A percentile compares a stretch with the other conserved stretches of the same genome.
Conservation (phyloP, 2,329 filamentous ascomycete genomes). For the Hortaea werneckii region DNA sequence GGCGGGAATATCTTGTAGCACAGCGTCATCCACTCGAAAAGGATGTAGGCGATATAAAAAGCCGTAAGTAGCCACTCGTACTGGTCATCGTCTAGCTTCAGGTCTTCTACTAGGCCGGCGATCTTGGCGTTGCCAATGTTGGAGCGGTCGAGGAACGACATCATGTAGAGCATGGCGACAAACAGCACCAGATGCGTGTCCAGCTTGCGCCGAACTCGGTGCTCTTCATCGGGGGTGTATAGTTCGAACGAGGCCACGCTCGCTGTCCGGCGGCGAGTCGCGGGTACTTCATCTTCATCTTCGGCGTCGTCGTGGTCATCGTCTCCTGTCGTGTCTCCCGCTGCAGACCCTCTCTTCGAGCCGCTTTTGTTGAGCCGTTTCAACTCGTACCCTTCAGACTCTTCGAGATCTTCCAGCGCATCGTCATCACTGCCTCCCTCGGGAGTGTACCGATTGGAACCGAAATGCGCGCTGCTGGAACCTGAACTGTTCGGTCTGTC, state of each 20-base stretch:
- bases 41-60: constrained; percentile 55
- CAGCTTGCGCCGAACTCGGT: constrained; percentile 47
- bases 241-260: constrained; percentile 38
- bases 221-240: constrained; percentile 57
- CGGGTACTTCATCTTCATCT: constrained; percentile 13
- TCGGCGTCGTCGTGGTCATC: constrained; percentile 21
- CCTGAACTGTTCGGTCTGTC: constrained; percentile 3
- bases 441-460: constrained; percentile 10
- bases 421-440: constrained; percentile 15
- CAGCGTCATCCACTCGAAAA: constrained; percentile 56
- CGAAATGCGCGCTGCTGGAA: constrained; percentile 6
- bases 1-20: constrained; percentile 49
- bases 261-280: constrained; percentile 3
- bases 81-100: constrained; percentile 44
- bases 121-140: constrained; percentile 49
- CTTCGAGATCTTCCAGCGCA: constrained; percentile 10
- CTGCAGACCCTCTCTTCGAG: background rate
- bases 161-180: constrained; percentile 69
- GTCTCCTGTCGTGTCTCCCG: constrained; percentile 4
- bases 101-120: constrained; percentile 46
- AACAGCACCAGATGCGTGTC: constrained; percentile 71
- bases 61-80: constrained; percentile 53
- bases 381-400: constrained; percentile 17
- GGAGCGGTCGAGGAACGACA: constrained; percentile 39
- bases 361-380: constrained; percentile 8